Evolutionary conservation across 176 grass and related monocot species (phyloP), one percentile per base, ranked within the genome.

Genomic region (Raddia guianensis): DNA sequence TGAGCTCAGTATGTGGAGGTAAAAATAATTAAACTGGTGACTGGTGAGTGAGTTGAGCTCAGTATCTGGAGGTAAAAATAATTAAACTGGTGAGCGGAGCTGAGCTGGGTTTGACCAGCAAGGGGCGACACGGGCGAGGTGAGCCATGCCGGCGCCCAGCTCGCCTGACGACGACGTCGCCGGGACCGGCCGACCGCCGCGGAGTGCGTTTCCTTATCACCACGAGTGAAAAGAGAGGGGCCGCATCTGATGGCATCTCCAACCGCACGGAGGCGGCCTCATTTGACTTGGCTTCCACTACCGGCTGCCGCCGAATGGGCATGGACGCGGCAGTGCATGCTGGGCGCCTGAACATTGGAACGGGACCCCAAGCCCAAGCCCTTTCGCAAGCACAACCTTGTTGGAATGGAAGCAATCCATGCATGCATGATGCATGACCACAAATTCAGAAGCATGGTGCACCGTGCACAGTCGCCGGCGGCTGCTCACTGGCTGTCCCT

Each of bases 211-310:
- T 80, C 50, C 42, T 47, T 66, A 46, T 73, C 51, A 79, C 60
- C 60, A 16, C 59, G 60, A 50, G 68, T 32, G 59, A 72, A 66
- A 66, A 46, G 59, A 40, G 4, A 40, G 37, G 37, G 37, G 37
- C 4, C 37, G 37, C 37, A 40, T 40, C 37, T 2, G 3, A 40
- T 40, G 49, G 60, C 35, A 48, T 19, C 45, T 44, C 55, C 79
- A 60, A 8, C 49, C 54, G 56, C 86, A 78, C 57, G 86, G 80
- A 20, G 20, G 10, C 27, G 69, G 19, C 10, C 51, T 10, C 20
- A 15, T 63, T 75, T 80, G 70, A 80, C 76, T 80, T 80, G 82
- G 82, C 81, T 49, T 80, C 82, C 82, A 89, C 87, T 76, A 76
- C 16, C 49, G 4, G 33, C 9, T 76, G 49, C 69, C 27, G 49